Conservation (phyloP, 2,329 filamentous ascomycete species). For the Penicillium freii region DNA sequence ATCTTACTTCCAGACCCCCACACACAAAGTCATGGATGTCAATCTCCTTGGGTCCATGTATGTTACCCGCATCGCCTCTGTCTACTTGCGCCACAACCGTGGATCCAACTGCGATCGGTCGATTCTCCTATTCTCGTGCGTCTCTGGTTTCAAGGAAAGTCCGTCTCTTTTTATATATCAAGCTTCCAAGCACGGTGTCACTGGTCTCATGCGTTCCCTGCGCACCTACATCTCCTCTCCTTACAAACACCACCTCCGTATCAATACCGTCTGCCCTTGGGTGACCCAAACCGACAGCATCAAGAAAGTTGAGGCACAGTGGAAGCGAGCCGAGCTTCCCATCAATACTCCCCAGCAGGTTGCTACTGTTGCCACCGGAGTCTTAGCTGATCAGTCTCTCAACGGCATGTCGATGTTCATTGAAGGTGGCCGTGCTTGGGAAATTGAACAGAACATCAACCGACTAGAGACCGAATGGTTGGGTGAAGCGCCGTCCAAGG, state of each 20-base stretch:
- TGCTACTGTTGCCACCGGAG: slow-evolving; percentile 39
- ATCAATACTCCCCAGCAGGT: slow-evolving; percentile 43
- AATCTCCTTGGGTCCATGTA: slow-evolving; percentile 50
- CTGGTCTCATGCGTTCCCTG: slow-evolving; percentile 51
- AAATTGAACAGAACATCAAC: slow-evolving; percentile 45
- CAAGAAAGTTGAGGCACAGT: slow-evolving; percentile 36
- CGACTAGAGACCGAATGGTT: slow-evolving; percentile 45
- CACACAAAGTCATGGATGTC: slow-evolving; percentile 46
- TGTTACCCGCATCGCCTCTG: slow-evolving; percentile 51
- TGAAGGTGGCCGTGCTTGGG: slow-evolving; percentile 45
- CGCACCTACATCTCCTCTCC: slow-evolving; percentile 36
- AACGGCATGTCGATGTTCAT: slow-evolving; percentile 45
- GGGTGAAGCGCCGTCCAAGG: slow-evolving; percentile 39
- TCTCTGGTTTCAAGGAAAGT: slow-evolving; percentile 51
- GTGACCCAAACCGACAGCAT: slow-evolving; percentile 43
- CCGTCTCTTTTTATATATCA: slow-evolving; percentile 51
- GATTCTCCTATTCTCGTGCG: slow-evolving; percentile 46
- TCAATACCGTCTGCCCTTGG: slow-evolving; percentile 49
- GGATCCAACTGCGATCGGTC: slow-evolving; percentile 39
- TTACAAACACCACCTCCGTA: slow-evolving; percentile 40
- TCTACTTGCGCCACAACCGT: slow-evolving; percentile 48
- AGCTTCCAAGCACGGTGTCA: slow-evolving; percentile 51
- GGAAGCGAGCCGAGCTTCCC: slow-evolving; percentile 41
- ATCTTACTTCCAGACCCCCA: slow-evolving; percentile 27
- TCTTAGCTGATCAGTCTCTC: slow-evolving; percentile 35